Evolutionary conservation across 2,329 filamentous ascomycete species (phyloP).

Genomic region (Arthrocladium fulminans): DNA sequence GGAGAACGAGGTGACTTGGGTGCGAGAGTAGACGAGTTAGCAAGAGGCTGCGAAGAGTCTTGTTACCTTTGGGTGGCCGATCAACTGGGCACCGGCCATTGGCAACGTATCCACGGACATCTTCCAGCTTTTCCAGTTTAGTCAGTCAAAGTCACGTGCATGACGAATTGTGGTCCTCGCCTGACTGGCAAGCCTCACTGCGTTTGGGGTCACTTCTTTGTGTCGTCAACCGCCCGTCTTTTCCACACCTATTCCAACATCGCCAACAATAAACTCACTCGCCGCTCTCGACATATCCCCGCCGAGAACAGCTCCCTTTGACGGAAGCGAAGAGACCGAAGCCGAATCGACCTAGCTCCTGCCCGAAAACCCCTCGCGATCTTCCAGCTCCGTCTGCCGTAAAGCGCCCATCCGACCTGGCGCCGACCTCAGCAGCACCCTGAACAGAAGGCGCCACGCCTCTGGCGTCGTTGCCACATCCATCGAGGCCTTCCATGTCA

Average conservation of each 20-base stretch:
- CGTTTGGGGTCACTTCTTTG: constrained; percentile 1
- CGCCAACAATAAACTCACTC: not conserved
- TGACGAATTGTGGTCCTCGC: not conserved
- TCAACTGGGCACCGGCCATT: too few species aligned
- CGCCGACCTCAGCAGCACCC: not conserved
- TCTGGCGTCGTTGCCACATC: constrained; percentile 1
- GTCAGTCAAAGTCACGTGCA: not conserved
- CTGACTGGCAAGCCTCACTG: constrained; percentile 1
- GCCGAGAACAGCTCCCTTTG: not conserved
- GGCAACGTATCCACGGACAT: too few species aligned
- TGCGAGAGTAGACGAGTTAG: too few species aligned
- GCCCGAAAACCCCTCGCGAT: constrained; percentile 5
- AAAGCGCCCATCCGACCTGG: not conserved
- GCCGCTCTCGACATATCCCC: not conserved
- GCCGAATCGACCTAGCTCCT: not conserved
- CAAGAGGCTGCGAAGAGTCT: too few species aligned
- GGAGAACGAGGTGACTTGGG: too few species aligned
- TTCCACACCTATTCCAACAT: not conserved
- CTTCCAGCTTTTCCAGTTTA: too few species aligned
- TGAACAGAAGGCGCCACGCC: constrained; percentile 1
- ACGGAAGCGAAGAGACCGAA: not conserved
- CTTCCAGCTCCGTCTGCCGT: not conserved
- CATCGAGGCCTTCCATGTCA: constrained; percentile 14
- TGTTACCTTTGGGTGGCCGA: too few species aligned
- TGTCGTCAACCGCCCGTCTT: not conserved